Conservation (phyloP, 495 filamentous ascomycete genomes). For the Mytilinidion resinicola region DNA sequence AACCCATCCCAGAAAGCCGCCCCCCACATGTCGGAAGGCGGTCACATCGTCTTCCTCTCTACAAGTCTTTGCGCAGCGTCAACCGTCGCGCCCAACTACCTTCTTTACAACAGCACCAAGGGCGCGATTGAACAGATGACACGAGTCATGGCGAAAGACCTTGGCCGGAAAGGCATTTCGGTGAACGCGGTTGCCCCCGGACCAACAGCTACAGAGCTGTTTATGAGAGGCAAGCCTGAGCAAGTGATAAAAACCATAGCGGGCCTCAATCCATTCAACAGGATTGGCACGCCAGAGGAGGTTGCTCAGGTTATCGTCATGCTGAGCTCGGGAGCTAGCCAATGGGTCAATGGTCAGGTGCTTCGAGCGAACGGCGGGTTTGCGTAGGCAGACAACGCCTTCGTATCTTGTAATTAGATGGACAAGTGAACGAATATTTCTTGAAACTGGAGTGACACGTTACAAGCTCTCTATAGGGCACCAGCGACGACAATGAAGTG, state of each 20-base stretch:
- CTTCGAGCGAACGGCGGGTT: constrained; percentile 56
- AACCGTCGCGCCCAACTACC: constrained; percentile 50
- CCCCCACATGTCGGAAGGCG: constrained; percentile 52
- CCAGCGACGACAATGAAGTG: too few species aligned
- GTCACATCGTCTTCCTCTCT: constrained; percentile 56
- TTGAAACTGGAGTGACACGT: too few species aligned
- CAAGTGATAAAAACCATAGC: constrained; percentile 48
- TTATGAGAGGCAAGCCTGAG: constrained; percentile 56
- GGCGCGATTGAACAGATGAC: constrained; percentile 67
- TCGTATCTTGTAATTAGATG: too few species aligned
- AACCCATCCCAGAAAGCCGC: constrained; percentile 47
- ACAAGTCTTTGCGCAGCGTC: constrained; percentile 44
- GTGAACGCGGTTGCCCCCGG: constrained; percentile 64
- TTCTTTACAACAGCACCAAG: constrained; percentile 58
- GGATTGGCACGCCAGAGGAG: constrained; percentile 56
- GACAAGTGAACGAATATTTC: too few species aligned
- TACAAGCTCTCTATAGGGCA: too few species aligned
- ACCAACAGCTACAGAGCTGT: constrained; percentile 61
- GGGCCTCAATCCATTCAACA: constrained; percentile 47
- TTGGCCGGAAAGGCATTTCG: constrained; percentile 52
- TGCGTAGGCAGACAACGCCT: background rate
- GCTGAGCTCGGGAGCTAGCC: constrained; percentile 44
- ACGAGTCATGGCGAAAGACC: constrained; percentile 57
- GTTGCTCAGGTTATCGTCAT: constrained; percentile 54
- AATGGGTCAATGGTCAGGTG: constrained; percentile 63